Evolutionary conservation across 2,329 filamentous ascomycete species (phyloP), one percentile per base, ranked within the genome.

Genomic region (Laburnicola sp.): DNA sequence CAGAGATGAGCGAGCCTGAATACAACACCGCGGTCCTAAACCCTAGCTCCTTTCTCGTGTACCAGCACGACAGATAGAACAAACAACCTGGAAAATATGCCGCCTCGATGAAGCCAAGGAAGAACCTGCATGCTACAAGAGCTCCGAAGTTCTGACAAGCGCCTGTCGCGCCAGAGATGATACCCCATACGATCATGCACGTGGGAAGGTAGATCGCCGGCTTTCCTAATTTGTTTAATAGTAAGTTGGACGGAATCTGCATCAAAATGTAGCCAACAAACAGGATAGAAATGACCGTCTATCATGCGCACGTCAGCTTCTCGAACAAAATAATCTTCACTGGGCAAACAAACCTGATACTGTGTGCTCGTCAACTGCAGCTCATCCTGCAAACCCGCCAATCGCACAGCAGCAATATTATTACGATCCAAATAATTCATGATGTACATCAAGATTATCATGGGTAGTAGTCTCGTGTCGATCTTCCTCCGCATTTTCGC

Each of bases 401-500:
- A 76, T 22, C 82, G 79, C 1, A 86, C 86, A 1, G 85, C 80
- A 2, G 85, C 85, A 56, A 88, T 87, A 69, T 88, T 86, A 67
- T 86, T 86, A 31, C 84, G 76, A 62, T 87, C 84, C 9, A 87
- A 72, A 69, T 89, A 91, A 73, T 91, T 90, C 75, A 88, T 70
- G 67, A 91, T 88, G 64, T 90, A 91, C 75, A 91, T 88, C 57
- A 90, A 69, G 41, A 91, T 83, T 50, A 91, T 76, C 72, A 85
- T 85, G 0, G 86, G 86, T 60, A 90, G 75, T 69, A 91, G 53
- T 45, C 87, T 80, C 21, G 80, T 61, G 65, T 91, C 88, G 48
- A 91, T 84, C 74, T 90, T 91, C 59, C 84, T 81, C 69, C 84
- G 80, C 61, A 92, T 74, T 31, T 76, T 79, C 51, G 73, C 76